Evolutionary conservation across 768 basidiomycete genomes (phyloP).

Genomic region (Tylopilus rubrobrunneus): DNA sequence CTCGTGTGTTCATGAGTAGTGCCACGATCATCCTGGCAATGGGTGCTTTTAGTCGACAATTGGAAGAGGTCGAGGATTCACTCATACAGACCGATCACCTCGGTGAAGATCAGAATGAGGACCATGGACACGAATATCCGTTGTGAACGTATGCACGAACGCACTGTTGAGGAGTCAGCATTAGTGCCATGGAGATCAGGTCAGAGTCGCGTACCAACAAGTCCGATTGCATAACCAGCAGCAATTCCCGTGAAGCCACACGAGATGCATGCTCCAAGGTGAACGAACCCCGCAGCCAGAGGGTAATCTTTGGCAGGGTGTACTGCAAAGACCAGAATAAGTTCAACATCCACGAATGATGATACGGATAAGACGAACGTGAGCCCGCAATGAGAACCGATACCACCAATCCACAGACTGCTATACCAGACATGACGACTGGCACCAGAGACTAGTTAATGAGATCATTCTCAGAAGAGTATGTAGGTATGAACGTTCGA

Average conservation of each 20-base stretch:
- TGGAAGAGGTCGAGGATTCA: conserved; percentile 2
- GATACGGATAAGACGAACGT: conserved; percentile 34
- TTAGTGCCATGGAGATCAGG: neutral
- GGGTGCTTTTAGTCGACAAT: neutral
- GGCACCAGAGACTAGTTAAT: conserved; percentile 79
- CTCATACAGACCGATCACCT: conserved; percentile 83
- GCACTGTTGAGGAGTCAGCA: conserved; percentile 47
- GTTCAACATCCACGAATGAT: conserved; percentile 2
- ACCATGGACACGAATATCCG: conserved; percentile 95
- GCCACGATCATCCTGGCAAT: conserved; percentile 72
- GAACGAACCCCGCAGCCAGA: conserved; percentile 83
- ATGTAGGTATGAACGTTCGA: neutral
- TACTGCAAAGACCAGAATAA: conserved; percentile 41
- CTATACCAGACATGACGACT: conserved; percentile 97
- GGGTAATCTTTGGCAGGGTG: conserved; percentile 64
- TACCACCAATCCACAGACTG: conserved; percentile 95
- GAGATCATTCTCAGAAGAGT: neutral
- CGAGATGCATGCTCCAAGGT: conserved; percentile 87
- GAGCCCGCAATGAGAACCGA: conserved; percentile 85
- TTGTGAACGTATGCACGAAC: conserved; percentile 87
- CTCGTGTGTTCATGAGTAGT: conserved; percentile 85
- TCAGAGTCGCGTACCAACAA: conserved; percentile 64
- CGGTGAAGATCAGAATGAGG: conserved; percentile 88
- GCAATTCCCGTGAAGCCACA: conserved; percentile 90
- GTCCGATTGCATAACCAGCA: conserved; percentile 92